Evolutionary conservation across 345 rosid genomes (phyloP).

Genomic region (Lenwebbia sp.): DNA sequence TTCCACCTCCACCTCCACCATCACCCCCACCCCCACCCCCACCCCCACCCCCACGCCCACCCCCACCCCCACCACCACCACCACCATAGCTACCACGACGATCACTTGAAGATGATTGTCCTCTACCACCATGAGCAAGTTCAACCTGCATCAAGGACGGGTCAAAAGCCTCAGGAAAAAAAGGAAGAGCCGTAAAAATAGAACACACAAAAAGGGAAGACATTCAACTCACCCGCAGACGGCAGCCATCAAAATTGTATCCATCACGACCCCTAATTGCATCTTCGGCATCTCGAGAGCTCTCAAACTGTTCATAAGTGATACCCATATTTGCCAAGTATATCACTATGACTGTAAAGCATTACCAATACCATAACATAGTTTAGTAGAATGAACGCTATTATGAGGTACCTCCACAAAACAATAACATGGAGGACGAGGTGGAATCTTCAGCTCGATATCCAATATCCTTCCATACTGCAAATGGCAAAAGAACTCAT

Average conservation of each 20-base stretch:
- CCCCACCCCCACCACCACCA: too few relatives aligned
- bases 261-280: conserved; percentile 58
- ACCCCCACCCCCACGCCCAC: conserved; percentile 4
- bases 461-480: conserved; percentile 89
- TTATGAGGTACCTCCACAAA: conserved; percentile 71
- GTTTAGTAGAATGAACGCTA: neutral
- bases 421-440: conserved; percentile 91
- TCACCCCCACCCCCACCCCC: conserved; percentile 51
- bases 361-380: neutral
- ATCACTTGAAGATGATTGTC: conserved; percentile 59
- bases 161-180: neutral
- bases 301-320: conserved; percentile 25
- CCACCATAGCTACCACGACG: conserved; percentile 44
- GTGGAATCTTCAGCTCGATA: conserved; percentile 91
- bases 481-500: neutral
- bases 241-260: conserved; percentile 50
- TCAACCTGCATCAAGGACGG: conserved; percentile 54
- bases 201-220: neutral
- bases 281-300: conserved; percentile 46
- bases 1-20: conserved; percentile 30
- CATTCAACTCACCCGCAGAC: conserved; percentile 25
- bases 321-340: neutral
- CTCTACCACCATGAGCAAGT: conserved; percentile 98
- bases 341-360: neutral
- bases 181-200: neutral